Conservation (phyloP, 495 filamentous ascomycete genomes). For the Penicillium paradoxum region DNA sequence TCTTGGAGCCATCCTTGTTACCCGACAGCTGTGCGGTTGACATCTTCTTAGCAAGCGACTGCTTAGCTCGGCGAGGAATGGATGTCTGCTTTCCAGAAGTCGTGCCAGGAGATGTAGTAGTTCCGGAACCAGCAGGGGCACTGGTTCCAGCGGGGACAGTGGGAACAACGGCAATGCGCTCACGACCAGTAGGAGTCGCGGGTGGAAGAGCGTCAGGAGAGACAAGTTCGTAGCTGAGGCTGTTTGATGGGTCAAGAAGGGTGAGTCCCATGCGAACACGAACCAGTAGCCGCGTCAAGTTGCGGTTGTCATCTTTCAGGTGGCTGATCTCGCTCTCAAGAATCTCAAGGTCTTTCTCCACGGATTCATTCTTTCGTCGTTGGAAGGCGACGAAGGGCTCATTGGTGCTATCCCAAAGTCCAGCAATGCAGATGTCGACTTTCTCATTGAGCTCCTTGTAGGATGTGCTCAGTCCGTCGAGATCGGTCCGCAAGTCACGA, state of each 20-base stretch:
- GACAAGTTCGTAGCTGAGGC: neutral
- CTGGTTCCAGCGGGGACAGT: neutral
- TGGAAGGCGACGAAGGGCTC: constrained; percentile 5
- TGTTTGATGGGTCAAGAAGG: neutral
- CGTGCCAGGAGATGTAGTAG: neutral
- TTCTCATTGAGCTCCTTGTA: neutral
- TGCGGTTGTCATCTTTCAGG: neutral
- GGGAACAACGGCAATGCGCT: neutral
- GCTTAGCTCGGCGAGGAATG: neutral
- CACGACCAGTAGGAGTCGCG: neutral
- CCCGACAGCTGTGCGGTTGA: neutral
- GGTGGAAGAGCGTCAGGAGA: neutral
- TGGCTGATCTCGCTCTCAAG: neutral
- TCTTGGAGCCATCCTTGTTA: neutral
- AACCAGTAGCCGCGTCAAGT: neutral
- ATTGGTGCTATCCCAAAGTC: neutral
- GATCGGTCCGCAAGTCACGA: neutral
- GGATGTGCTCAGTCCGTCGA: neutral
- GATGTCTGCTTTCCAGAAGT: neutral
- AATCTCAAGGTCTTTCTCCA: constrained; percentile 6
- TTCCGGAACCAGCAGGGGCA: neutral
- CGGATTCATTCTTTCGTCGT: constrained; percentile 3
- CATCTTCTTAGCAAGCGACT: neutral
- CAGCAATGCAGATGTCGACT: neutral
- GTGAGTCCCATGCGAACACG: neutral